phyloP scores from a whole-genome alignment of 352 stramenopile genomes.

The Pythium sukuiense region DNA sequence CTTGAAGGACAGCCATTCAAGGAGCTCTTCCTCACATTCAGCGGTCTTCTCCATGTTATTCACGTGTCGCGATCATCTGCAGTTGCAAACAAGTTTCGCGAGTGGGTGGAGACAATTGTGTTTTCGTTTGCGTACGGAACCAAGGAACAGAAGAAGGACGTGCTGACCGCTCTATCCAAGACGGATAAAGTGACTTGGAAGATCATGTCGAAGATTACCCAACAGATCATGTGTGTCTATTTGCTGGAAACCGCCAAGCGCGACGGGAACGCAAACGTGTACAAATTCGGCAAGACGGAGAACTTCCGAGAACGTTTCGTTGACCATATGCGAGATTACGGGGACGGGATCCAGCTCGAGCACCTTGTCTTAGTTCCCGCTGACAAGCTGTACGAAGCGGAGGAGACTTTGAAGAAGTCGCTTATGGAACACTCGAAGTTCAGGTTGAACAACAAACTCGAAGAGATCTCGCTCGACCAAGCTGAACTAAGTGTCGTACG shows the following conservation, averaged over 20 bases:
- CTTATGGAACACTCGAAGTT: conserved; percentile 6
- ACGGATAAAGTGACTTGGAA: conserved; percentile 13
- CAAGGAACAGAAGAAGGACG: conserved; percentile 12
- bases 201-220: conserved; percentile 9
- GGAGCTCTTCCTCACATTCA: conserved; percentile 12
- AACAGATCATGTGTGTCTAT: conserved; percentile 15
- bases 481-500: conserved; percentile 3
- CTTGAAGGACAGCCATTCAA: background rate
- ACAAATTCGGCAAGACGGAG: conserved; percentile 15
- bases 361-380: conserved; percentile 14
- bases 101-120: conserved; percentile 11
- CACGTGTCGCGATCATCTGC: conserved; percentile 5
- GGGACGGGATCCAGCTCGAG: conserved; percentile 6
- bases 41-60: conserved; percentile 12
- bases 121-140: conserved; percentile 11
- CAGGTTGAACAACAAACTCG: conserved; percentile 2
- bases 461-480: conserved; percentile 5
- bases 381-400: too few species aligned
- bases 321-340: conserved; percentile 12
- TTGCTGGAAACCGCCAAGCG: conserved; percentile 16
- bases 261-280: conserved; percentile 14
- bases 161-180: conserved; percentile 10
- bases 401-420: conserved; percentile 1
- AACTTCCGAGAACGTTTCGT: conserved; percentile 12
- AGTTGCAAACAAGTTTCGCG: conserved; percentile 12